Conservation (phyloP, 2,329 filamentous ascomycete species). For the Epicoccum sorghinum region DNA sequence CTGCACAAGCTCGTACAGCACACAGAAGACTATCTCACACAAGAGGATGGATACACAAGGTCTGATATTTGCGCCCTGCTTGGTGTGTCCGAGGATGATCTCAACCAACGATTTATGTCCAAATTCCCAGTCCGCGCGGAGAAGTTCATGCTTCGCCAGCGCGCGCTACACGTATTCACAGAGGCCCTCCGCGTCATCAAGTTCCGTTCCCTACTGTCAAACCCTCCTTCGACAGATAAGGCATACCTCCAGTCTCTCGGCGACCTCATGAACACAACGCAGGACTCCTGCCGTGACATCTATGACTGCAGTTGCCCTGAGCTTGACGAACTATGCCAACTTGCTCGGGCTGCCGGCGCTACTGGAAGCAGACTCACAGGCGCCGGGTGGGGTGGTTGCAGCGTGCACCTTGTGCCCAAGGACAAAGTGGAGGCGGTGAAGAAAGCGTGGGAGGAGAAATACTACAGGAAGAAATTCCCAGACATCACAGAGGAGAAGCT, state of each 20-base stretch:
- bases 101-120: constrained; percentile 80
- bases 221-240: constrained; percentile 54
- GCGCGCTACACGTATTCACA: constrained; percentile 87
- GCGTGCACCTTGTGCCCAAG: constrained; percentile 87
- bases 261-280: constrained; percentile 84
- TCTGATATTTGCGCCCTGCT: constrained; percentile 80
- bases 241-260: constrained; percentile 78
- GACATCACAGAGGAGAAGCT: constrained; percentile 74
- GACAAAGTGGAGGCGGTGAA: constrained; percentile 80
- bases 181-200: constrained; percentile 85
- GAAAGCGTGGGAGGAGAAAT: constrained; percentile 77
- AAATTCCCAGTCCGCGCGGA: constrained; percentile 89
- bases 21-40: constrained; percentile 71
- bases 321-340: constrained; percentile 84
- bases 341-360: constrained; percentile 78
- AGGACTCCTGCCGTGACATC: constrained; percentile 81
- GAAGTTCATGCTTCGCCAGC: constrained; percentile 83
- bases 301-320: constrained; percentile 94
- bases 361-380: constrained; percentile 88
- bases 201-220: constrained; percentile 77
- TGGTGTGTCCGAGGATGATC: constrained; percentile 69
- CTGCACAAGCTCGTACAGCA: constrained; percentile 74
- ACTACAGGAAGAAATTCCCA: constrained; percentile 76
- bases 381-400: constrained; percentile 96
- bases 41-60: constrained; percentile 85